Conservation (phyloP, 2,329 filamentous ascomycete species). For the Podosphaera aphanis region DNA sequence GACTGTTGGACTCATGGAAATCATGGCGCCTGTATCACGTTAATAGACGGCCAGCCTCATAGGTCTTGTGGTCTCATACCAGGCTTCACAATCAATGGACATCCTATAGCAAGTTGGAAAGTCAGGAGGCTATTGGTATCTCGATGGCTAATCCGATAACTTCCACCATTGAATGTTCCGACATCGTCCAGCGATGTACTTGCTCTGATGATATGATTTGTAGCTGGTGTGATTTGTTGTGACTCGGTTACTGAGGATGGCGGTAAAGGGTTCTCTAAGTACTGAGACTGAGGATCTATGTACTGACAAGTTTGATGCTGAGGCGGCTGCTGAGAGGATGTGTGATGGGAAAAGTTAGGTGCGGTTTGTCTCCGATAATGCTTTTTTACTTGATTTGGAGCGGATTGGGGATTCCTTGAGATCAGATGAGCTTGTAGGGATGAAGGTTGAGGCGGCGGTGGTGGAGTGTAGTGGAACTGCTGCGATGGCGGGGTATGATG, state of each 20-base stretch:
- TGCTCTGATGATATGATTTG: slow-evolving; percentile 38
- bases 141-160: slow-evolving; percentile 77
- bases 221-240: slow-evolving; percentile 19
- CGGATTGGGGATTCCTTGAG: slow-evolving; percentile 3
- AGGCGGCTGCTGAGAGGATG: slow-evolving; percentile 15
- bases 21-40: slow-evolving; percentile 46
- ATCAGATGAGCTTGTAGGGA: slow-evolving; percentile 3
- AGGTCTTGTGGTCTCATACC: slow-evolving; percentile 22
- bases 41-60: neutral
- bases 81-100: slow-evolving; percentile 59
- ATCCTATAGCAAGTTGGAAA: slow-evolving; percentile 71
- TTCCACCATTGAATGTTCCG: slow-evolving; percentile 92
- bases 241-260: slow-evolving; percentile 15
- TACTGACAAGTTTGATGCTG: slow-evolving; percentile 2
- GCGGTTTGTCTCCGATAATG: slow-evolving; percentile 10
- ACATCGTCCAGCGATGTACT: slow-evolving; percentile 51
- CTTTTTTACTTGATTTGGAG: slow-evolving; percentile 6
- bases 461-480: neutral
- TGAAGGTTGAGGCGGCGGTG: slow-evolving; percentile 1
- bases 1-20: slow-evolving; percentile 79
- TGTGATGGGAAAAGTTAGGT: slow-evolving; percentile 15
- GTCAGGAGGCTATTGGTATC: slow-evolving; percentile 81
- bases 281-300: slow-evolving; percentile 6
- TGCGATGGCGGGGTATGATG: no score
- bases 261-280: slow-evolving; percentile 7